Evolutionary conservation across 2,329 filamentous ascomycete genomes (phyloP).

Genomic region (Aspergillus ruber): DNA sequence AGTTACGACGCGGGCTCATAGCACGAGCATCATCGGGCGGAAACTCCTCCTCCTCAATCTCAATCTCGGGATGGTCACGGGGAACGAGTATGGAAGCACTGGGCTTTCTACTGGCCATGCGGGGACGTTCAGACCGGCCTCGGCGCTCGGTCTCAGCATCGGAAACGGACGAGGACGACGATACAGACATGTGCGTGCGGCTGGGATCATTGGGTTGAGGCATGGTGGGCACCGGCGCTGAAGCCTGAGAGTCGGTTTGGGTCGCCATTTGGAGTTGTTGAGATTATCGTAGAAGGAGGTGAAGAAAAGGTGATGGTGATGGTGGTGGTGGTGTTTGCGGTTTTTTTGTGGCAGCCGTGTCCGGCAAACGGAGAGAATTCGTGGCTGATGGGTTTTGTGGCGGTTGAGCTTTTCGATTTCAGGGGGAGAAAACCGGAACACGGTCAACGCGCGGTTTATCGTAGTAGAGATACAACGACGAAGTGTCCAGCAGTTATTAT

Average conservation of each 20-base stretch:
- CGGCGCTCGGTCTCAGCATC: slow-evolving; percentile 42
- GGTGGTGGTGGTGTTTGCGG: slow-evolving; percentile 6
- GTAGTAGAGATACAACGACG: not conserved
- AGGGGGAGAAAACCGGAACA: not conserved
- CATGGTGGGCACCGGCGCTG: slow-evolving; percentile 33
- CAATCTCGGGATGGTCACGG: slow-evolving; percentile 66
- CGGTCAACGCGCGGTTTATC: not conserved
- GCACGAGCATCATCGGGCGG: slow-evolving; percentile 83
- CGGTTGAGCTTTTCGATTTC: not conserved
- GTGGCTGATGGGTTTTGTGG: not conserved
- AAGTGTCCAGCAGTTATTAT: no score
- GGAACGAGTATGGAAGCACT: slow-evolving; percentile 79
- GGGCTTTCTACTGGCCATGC: slow-evolving; percentile 66
- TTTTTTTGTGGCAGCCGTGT: slow-evolving; percentile 12
- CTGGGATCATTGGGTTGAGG: slow-evolving; percentile 34
- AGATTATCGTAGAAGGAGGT: not conserved
- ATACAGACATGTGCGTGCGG: slow-evolving; percentile 35
- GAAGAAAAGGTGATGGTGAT: slow-evolving; percentile 2
- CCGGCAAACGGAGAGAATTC: not conserved
- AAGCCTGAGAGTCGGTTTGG: slow-evolving; percentile 16
- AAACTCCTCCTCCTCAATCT: slow-evolving; percentile 66
- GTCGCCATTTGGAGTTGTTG: not conserved
- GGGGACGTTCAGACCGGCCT: slow-evolving; percentile 53
- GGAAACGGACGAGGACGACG: slow-evolving; percentile 44
- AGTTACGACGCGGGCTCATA: slow-evolving; percentile 90